Evolutionary conservation across 495 filamentous ascomycete species (phyloP), one percentile per base, ranked within the genome.

Genomic region (Penicillium canariense): DNA sequence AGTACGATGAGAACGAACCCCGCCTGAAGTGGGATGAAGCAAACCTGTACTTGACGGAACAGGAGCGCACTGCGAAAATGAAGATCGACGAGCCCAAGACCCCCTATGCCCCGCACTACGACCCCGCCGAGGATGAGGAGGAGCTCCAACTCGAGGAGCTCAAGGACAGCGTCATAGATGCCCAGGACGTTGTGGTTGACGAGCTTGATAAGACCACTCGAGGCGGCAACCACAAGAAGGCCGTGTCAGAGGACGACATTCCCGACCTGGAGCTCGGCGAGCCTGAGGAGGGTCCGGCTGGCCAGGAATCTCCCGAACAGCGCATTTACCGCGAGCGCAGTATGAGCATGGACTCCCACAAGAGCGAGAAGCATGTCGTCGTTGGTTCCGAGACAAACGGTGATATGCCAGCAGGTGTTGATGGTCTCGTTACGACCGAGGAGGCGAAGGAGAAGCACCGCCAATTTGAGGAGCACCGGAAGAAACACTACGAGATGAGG

Each of bases 61-160:
- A 97, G 69, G 89, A 97, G 71, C 91, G 89, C 68, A 90, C 85
- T 31, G 83, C 87, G 27, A 97, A 93, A 40, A 97, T 97, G 95
- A 97, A 97, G 79, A 97, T 98, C 64, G 86, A 89, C 60, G 94
- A 98, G 74, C 94, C 94, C 44, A 98, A 98, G 80, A 98, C 94
- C 15, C 94, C 94, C 0, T 98, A 90, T 60, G 94, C 90, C 14
- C 87, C 84, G 61, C 88, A 88, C 56, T 97, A 97, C 64, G 91
- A 98, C 63, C 91, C 91, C 14, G 64, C 82, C 28, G 88, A 96
- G 62, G 94, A 97, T 54, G 88, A 90, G 30, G 87, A 84, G 32
- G 87, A 95, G 66, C 78, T 87, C 56, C 68, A 67, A 5, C 51
- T 71, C 0, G 62, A 61, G 5, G 75, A 75, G 20, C 68, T 69